Conservation (phyloP, 2,329 filamentous ascomycete species). For the Neurospora sp. region DNA sequence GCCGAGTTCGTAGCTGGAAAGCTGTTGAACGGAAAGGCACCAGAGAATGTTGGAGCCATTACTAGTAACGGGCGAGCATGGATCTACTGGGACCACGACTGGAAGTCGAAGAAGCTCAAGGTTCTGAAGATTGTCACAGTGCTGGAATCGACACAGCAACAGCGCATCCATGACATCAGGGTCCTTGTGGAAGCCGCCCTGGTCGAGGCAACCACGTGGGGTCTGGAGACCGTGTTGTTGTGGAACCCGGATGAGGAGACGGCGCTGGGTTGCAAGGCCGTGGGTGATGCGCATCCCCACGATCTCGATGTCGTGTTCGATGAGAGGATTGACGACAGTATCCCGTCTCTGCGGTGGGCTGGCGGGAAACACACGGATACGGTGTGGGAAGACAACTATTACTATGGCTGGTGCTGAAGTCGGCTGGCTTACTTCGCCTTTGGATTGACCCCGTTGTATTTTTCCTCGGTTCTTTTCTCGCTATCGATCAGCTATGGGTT, state of each 20-base stretch:
- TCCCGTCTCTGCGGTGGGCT: conserved; percentile 28
- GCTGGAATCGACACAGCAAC: conserved; percentile 3
- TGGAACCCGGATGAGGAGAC: conserved; percentile 28
- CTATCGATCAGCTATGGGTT: not conserved
- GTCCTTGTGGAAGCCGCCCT: conserved; percentile 25
- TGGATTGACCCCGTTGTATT: not conserved
- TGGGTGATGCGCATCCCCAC: conserved; percentile 30
- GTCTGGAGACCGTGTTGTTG: conserved; percentile 24
- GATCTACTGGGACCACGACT: conserved; percentile 29
- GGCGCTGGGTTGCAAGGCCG: conserved; percentile 18
- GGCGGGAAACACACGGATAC: conserved; percentile 18
- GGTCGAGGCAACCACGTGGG: conserved; percentile 23
- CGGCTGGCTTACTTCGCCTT: not conserved
- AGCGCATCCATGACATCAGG: conserved; percentile 18
- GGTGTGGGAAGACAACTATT: conserved; percentile 24
- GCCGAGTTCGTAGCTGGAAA: conserved; percentile 20
- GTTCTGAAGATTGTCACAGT: conserved; percentile 18
- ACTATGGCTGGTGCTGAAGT: conserved; percentile 21
- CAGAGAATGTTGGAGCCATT: conserved; percentile 16
- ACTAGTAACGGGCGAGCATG: conserved; percentile 19
- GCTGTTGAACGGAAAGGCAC: conserved; percentile 11
- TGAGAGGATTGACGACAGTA: conserved; percentile 21
- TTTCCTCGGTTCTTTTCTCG: not conserved
- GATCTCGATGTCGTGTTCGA: conserved; percentile 21
- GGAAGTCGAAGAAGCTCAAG: conserved; percentile 21